Percentiles rank a stretch among this genome's conserved stretches.
Evolutionary conservation across 768 basidiomycete species (phyloP).

Genomic region (Phylloporus sp.): DNA sequence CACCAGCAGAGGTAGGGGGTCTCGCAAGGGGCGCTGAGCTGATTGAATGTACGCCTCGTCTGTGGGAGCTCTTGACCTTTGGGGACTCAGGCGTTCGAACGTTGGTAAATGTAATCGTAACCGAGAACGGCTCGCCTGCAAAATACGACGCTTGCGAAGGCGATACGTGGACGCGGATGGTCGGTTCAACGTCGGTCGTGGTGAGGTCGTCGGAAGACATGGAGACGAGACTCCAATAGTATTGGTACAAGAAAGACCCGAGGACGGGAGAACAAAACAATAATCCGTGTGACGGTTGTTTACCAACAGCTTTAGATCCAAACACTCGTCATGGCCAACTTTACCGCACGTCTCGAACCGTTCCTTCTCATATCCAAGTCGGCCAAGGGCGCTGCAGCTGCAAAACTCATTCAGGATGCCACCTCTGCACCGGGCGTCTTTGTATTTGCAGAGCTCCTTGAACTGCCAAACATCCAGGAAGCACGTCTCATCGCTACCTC

Average conservation of each 20-base stretch:
- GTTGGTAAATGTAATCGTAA: constrained; percentile 85
- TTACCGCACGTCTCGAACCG: constrained; percentile 74
- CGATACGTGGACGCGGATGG: constrained; percentile 64
- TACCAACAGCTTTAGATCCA: constrained; percentile 4
- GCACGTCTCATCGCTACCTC: constrained; percentile 37
- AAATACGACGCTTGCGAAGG: constrained; percentile 90
- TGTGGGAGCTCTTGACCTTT: constrained; percentile 44
- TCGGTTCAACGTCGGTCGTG: constrained; percentile 35
- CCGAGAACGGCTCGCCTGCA: constrained; percentile 84
- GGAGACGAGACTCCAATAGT: neutral
- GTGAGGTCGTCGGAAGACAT: constrained; percentile 20
- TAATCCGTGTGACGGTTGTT: neutral
- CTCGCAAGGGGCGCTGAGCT: constrained; percentile 78
- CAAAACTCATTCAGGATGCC: constrained; percentile 82
- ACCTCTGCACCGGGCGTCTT: constrained; percentile 88
- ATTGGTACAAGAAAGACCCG: constrained; percentile 3
- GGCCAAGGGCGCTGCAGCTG: constrained; percentile 87
- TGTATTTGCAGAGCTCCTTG: constrained; percentile 86
- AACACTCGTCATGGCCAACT: constrained; percentile 40
- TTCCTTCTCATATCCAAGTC: constrained; percentile 91
- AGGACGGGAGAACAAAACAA: constrained; percentile 1
- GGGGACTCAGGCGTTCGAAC: constrained; percentile 51
- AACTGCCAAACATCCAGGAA: constrained; percentile 79
- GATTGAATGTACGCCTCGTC: constrained; percentile 73
- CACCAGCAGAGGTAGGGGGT: constrained; percentile 80